These are phyloP conservation scores for Tetrahymena thermophila DNA, from an alignment of 73 alveolate genomes.

Conservation along the genomic window DNA sequence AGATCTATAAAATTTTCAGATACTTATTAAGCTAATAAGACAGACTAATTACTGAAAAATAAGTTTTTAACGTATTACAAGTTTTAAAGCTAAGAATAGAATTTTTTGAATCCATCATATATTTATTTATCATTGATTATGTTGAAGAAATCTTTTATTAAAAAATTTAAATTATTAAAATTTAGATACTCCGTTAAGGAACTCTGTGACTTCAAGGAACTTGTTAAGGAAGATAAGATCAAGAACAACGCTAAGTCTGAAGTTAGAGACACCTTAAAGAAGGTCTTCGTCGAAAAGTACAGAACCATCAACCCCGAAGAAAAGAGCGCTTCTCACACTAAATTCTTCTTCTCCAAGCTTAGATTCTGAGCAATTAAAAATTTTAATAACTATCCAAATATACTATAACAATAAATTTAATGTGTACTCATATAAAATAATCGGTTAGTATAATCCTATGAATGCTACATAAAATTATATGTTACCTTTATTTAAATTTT, in stretches of 20 bases:
- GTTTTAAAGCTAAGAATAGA: neutral
- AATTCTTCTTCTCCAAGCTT: slow-evolving; percentile 44
- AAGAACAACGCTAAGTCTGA: slow-evolving; percentile 25
- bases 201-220: slow-evolving; percentile 34
- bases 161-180: neutral
- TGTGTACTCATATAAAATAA: neutral
- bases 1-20: neutral
- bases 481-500: neutral
- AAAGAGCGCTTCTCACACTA: slow-evolving; percentile 33
- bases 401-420: neutral
- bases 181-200: slow-evolving; percentile 21
- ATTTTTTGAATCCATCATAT: neutral
- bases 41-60: too few relatives aligned
- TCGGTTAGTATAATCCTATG: neutral
- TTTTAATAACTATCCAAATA: neutral
- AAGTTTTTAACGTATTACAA: neutral
- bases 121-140: too few relatives aligned
- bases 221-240: slow-evolving; percentile 22
- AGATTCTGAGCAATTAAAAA: slow-evolving; percentile 34
- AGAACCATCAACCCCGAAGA: slow-evolving; percentile 33
- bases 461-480: neutral
- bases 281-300: slow-evolving; percentile 30
- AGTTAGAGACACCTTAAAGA: slow-evolving; percentile 28
- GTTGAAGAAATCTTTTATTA: neutral
- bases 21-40: too few relatives aligned